Conservation (phyloP, 352 stramenopile genomes). For the Phytophthora melonis region DNA sequence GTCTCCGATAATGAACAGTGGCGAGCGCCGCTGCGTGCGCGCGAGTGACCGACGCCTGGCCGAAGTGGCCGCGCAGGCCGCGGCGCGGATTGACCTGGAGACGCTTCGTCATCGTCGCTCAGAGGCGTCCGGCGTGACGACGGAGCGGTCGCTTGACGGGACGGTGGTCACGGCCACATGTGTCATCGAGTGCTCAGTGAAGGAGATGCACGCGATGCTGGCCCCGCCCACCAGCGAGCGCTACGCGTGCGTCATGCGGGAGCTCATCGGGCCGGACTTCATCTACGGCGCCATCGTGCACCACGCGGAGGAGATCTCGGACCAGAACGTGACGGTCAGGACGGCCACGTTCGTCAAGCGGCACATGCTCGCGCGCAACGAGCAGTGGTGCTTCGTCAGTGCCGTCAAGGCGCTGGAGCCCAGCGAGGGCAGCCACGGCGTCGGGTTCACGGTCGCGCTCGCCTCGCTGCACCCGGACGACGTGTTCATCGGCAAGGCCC, state of each 20-base stretch:
- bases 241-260: constrained; percentile 53
- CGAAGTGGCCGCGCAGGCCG: constrained; percentile 43
- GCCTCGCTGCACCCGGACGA: constrained; percentile 53
- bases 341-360: constrained; percentile 59
- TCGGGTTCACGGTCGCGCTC: constrained; percentile 48
- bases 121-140: constrained; percentile 37
- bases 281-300: constrained; percentile 63
- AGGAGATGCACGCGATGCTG: constrained; percentile 51
- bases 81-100: constrained; percentile 41
- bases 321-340: constrained; percentile 46
- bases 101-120: constrained; percentile 26
- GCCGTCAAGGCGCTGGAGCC: constrained; percentile 30
- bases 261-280: constrained; percentile 53
- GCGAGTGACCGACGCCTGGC: constrained; percentile 51
- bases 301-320: constrained; percentile 33
- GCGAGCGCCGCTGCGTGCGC: constrained; percentile 53
- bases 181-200: constrained; percentile 49
- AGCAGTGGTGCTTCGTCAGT: constrained; percentile 63
- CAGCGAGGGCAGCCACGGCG: background rate
- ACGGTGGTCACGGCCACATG: constrained; percentile 43
- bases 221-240: constrained; percentile 39
- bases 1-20: constrained; percentile 14
- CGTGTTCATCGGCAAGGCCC: constrained; percentile 57
- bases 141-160: constrained; percentile 30
- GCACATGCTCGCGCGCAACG: constrained; percentile 53